Evolutionary conservation across 2,329 filamentous ascomycete genomes (phyloP), one percentile per base, ranked within the genome.

Genomic region (Juglanconis juglandina): DNA sequence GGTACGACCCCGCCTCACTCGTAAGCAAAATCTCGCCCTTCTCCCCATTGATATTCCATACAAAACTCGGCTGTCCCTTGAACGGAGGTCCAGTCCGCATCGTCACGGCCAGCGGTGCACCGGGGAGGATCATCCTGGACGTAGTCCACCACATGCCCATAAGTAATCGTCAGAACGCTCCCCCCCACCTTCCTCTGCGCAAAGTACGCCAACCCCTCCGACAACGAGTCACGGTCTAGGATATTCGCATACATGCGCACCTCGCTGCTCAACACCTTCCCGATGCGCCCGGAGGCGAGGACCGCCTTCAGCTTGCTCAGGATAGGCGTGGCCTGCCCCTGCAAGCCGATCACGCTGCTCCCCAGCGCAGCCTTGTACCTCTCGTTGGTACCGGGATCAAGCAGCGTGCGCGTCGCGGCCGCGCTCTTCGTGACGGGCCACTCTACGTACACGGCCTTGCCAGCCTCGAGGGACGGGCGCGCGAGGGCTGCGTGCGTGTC

Each of bases 21-120:
- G 69, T 71, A 0, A 83, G 65, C 13, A 77, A 70, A 4, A 84
- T 72, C 69, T 84, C 81, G 0, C 81, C 81, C 62, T 76, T 78
- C 55, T 81, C 77, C 24, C 83, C 82, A 49, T 78, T 72, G 44
- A 87, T 77, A 6, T 72, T 76, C 79, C 82, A 86, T 0, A 76
- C 68, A 0, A 82, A 66, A 2, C 71, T 73, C 0, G 79, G 74
- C 0, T 79, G 76, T 1, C 73, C 78, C 0, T 76, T 76, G 67
- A 84, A 84, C 0, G 78, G 74, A 14, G 76, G 73, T 0, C 82
- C 82, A 13, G 77, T 75, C 3, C 79, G 77, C 63, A 80, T 76
- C 4, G 76, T 75, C n/a, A 78, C 64, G 0, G 75, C 74, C 0
- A 83, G 66, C 0, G 76, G 75, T 0, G 81, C 79, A 6, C 72